Percentiles rank a stretch among this genome's conserved stretches.
phyloP scores from a whole-genome alignment of 2,329 filamentous ascomycete species.

The Thielaviopsis musarum region DNA sequence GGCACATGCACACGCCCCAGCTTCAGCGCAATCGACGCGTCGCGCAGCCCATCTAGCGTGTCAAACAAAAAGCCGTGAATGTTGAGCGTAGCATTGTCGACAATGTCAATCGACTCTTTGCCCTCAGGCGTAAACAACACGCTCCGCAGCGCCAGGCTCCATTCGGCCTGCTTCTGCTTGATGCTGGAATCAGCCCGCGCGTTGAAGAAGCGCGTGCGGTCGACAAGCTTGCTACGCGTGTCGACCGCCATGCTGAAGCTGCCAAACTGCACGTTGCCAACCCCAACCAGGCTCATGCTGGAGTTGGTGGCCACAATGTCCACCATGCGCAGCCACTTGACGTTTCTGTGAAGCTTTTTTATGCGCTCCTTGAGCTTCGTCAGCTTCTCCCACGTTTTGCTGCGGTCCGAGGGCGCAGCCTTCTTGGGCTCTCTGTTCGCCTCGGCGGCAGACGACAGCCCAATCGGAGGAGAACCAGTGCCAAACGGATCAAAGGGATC shows the following conservation, averaged over 20 bases:
- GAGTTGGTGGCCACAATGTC: slow-evolving; percentile 77
- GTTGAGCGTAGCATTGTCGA: slow-evolving; percentile 79
- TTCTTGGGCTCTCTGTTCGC: slow-evolving; percentile 12
- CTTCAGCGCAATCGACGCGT: slow-evolving; percentile 81
- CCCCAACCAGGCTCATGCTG: slow-evolving; percentile 57
- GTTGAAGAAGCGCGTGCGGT: slow-evolving; percentile 71
- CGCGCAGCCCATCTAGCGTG: slow-evolving; percentile 69
- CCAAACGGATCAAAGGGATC: slow-evolving; percentile 6
- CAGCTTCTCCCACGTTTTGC: slow-evolving; percentile 65
- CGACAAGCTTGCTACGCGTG: slow-evolving; percentile 79
- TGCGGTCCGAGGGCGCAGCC: slow-evolving; percentile 28
- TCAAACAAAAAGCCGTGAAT: slow-evolving; percentile 82
- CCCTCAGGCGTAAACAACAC: slow-evolving; percentile 79
- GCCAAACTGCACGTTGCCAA: slow-evolving; percentile 73
- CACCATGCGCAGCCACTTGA: slow-evolving; percentile 77
- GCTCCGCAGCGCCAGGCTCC: slow-evolving; percentile 76
- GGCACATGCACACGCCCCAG: slow-evolving; percentile 80
- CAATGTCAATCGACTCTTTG: slow-evolving; percentile 65
- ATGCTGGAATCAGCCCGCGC: slow-evolving; percentile 37
- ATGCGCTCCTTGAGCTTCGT: slow-evolving; percentile 68
- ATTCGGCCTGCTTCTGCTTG: slow-evolving; percentile 61
- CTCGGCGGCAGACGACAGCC: slow-evolving; percentile 11
- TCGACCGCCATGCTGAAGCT: slow-evolving; percentile 76
- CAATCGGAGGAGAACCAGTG: not conserved
- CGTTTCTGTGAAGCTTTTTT: slow-evolving; percentile 70